Conservation (phyloP, 805 yeast genomes). For the Wickerhamiella cacticola region DNA sequence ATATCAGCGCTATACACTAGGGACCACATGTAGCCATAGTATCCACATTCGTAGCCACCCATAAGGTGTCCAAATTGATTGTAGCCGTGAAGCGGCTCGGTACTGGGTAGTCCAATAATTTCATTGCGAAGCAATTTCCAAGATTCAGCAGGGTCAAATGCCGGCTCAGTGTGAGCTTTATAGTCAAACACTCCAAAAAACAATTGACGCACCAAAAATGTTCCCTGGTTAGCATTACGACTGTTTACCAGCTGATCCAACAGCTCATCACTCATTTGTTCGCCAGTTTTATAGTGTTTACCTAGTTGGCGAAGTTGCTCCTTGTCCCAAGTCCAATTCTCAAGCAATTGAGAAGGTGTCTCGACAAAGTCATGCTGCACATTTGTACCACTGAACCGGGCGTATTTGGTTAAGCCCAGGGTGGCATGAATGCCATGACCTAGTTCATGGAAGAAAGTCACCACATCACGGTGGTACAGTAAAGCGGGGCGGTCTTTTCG, state of each 20-base stretch:
- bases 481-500: conserved; percentile 57
- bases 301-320: conserved; percentile 47
- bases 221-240: conserved; percentile 66
- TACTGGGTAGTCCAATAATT: conserved; percentile 26
- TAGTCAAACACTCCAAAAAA: conserved; percentile 72
- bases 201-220: conserved; percentile 60
- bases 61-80: conserved; percentile 45
- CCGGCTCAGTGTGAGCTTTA: conserved; percentile 41
- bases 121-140: conserved; percentile 62
- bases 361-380: conserved; percentile 83
- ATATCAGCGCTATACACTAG: conserved; percentile 78
- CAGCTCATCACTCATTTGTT: conserved; percentile 44
- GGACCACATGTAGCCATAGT: conserved; percentile 79
- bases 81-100: conserved; percentile 14
- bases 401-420: conserved; percentile 50
- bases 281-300: conserved; percentile 50
- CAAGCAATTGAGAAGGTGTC: conserved; percentile 83
- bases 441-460: conserved; percentile 77
- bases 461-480: conserved; percentile 64
- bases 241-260: conserved; percentile 48
- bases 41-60: conserved; percentile 78
- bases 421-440: conserved; percentile 83
- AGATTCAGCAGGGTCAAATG: conserved; percentile 38
- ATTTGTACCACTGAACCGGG: conserved; percentile 63
- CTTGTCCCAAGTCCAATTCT: conserved; percentile 76